Percentiles rank a stretch among this genome's conserved stretches.
phyloP scores from a whole-genome alignment of 306 rosid species.

The Chamaecrista fasciculata region DNA sequence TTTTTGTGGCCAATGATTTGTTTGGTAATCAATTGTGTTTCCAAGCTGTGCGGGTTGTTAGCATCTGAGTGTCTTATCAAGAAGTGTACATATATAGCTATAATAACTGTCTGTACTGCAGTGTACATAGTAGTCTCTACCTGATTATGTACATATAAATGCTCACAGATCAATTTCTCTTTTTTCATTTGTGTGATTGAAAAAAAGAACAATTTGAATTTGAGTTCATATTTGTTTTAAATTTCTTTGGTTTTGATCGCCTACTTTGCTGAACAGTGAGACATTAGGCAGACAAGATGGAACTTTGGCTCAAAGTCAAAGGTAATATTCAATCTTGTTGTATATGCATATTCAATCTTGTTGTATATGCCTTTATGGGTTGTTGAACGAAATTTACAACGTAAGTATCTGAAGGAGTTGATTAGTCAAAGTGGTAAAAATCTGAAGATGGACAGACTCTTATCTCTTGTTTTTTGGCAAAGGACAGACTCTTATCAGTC shows the following conservation, averaged over 20 bases:
- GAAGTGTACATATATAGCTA: conserved; percentile 32
- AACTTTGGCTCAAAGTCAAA: neutral
- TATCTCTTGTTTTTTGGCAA: too few species aligned
- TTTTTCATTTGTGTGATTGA: neutral
- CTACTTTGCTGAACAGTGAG: neutral
- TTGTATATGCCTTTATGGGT: too few species aligned
- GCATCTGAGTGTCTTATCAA: neutral
- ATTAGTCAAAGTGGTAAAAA: too few species aligned
- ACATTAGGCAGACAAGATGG: too few species aligned
- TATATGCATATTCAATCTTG: too few species aligned
- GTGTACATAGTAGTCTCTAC: conserved; percentile 24
- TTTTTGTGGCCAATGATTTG: conserved; percentile 8
- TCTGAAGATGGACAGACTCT: too few species aligned
- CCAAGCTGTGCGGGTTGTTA: conserved; percentile 6
- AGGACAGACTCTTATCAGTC: too few species aligned
- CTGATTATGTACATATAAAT: neutral
- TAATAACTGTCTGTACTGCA: neutral
- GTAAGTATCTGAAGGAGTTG: too few species aligned
- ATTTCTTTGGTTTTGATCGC: neutral
- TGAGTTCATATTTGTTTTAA: neutral
- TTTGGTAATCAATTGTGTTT: conserved; percentile 7
- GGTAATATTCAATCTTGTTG: neutral
- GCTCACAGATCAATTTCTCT: neutral
- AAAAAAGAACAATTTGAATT: neutral
- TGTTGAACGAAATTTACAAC: too few species aligned